Evolutionary conservation across 2,329 filamentous ascomycete genomes (phyloP).

Genomic region (Fusarium albosuccineum): DNA sequence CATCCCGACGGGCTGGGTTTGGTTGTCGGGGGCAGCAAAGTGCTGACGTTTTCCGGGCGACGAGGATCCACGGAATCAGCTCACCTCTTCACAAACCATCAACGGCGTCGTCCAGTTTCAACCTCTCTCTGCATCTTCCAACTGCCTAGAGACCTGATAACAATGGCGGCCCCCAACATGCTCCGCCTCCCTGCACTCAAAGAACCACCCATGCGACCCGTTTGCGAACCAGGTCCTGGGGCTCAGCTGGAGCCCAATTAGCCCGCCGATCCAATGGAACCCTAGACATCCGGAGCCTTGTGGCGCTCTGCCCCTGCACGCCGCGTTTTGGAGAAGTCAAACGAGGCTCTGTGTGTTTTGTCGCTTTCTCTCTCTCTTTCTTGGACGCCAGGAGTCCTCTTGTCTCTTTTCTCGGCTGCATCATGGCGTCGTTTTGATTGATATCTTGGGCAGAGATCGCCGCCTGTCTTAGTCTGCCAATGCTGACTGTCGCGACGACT

Average conservation of each 20-base stretch:
- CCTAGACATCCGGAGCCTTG: conserved; percentile 31
- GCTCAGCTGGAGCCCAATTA: conserved; percentile 25
- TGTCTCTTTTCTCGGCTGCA: conserved; percentile 11
- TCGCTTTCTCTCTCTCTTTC: conserved; percentile 6
- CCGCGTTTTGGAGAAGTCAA: conserved; percentile 25
- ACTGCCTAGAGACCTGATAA: conserved; percentile 5
- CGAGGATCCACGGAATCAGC: too few species aligned
- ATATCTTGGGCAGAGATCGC: background rate
- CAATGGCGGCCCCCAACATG: conserved; percentile 19
- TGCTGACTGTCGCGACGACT: background rate
- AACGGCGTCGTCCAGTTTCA: background rate
- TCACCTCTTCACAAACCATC: background rate
- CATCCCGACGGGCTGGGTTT: background rate
- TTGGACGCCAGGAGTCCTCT: conserved; percentile 5
- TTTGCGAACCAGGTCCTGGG: conserved; percentile 6
- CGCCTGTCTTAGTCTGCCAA: conserved; percentile 14
- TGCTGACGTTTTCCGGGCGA: background rate
- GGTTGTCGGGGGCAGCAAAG: conserved; percentile 7
- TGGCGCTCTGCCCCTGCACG: conserved; percentile 23
- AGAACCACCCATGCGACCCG: conserved; percentile 7
- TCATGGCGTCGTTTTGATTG: conserved; percentile 27
- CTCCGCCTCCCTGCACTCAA: conserved; percentile 6
- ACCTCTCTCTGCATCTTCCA: background rate
- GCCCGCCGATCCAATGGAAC: conserved; percentile 32
- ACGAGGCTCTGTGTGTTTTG: conserved; percentile 32